Percentiles rank a stretch among this genome's conserved stretches.
These are phyloP conservation scores for Cordyceps pruinosa DNA, from an alignment of 2,329 filamentous ascomycete genomes.

Conservation along the genomic window DNA sequence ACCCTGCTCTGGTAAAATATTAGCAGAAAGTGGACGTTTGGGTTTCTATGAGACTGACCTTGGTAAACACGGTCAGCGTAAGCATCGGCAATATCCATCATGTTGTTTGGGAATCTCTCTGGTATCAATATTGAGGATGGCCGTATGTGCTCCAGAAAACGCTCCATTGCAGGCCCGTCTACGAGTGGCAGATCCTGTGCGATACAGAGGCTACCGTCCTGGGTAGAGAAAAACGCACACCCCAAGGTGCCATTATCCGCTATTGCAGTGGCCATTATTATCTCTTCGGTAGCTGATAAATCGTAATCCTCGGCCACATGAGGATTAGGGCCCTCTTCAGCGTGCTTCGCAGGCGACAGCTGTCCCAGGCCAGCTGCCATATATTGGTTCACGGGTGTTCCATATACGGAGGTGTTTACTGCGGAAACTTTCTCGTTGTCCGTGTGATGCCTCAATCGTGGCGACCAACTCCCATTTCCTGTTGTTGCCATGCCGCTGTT, in stretches of 20 bases:
- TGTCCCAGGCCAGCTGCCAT: background rate
- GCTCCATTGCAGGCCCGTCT: conserved; percentile 62
- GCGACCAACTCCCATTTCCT: background rate
- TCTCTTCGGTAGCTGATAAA: conserved; percentile 40
- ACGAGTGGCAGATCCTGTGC: conserved; percentile 69
- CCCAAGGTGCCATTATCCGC: conserved; percentile 65
- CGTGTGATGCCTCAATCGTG: background rate
- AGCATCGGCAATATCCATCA: conserved; percentile 28
- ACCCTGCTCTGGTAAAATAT: background rate
- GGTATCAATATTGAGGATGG: conserved; percentile 51
- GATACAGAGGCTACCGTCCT: conserved; percentile 63
- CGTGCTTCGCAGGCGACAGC: background rate
- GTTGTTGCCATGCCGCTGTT: background rate
- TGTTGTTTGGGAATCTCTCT: conserved; percentile 35
- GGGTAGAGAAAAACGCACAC: conserved; percentile 73
- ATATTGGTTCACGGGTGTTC: background rate
- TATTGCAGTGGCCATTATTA: conserved; percentile 76
- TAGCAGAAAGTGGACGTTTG: background rate
- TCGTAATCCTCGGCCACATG: conserved; percentile 21
- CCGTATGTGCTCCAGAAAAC: conserved; percentile 45
- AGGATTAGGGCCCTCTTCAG: background rate
- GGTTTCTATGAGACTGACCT: conserved; percentile 3
- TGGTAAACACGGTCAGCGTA: conserved; percentile 6
- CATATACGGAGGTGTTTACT: background rate
- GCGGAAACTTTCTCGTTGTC: background rate